phyloP scores from a whole-genome alignment of 768 basidiomycete genomes.

The Arthromyces matolae region DNA sequence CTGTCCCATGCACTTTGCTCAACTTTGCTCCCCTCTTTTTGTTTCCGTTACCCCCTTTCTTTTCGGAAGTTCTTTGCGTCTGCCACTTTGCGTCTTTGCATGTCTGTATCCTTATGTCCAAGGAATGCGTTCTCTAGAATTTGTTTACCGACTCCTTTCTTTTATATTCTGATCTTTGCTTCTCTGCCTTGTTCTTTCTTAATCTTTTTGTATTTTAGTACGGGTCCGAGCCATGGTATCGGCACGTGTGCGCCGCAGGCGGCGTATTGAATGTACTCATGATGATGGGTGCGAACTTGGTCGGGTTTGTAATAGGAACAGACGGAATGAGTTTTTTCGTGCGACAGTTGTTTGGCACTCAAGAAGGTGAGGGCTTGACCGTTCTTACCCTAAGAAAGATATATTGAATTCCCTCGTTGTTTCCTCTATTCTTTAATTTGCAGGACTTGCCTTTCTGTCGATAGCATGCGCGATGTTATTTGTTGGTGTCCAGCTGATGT shows the following conservation, averaged over 20 bases:
- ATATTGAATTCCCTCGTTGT: too few species aligned
- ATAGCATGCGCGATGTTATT: conserved; percentile 65
- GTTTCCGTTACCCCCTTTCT: too few species aligned
- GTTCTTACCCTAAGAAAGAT: conserved; percentile 1
- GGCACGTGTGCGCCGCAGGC: conserved; percentile 80
- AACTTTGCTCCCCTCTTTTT: too few species aligned
- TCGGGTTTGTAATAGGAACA: conserved; percentile 89
- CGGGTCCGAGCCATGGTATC: conserved; percentile 68
- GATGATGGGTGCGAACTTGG: conserved; percentile 91
- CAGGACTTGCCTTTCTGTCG: conserved; percentile 66
- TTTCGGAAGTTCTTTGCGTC: too few species aligned
- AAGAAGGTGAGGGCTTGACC: conserved; percentile 46
- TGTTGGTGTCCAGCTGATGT: conserved; percentile 86
- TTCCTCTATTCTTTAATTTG: not conserved
- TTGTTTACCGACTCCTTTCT: too few species aligned
- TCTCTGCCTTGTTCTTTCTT: not conserved
- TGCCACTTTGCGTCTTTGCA: too few species aligned
- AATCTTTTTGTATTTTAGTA: conserved; percentile 48
- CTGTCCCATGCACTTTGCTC: too few species aligned
- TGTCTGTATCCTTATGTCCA: too few species aligned
- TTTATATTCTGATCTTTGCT: not conserved
- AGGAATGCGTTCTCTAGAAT: too few species aligned
- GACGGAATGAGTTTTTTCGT: conserved; percentile 75
- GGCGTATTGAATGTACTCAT: conserved; percentile 80
- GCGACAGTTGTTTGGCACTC: conserved; percentile 56